These are phyloP conservation scores for Zarea fungicola DNA, from an alignment of 2,329 filamentous ascomycete genomes.

Conservation along the genomic window DNA sequence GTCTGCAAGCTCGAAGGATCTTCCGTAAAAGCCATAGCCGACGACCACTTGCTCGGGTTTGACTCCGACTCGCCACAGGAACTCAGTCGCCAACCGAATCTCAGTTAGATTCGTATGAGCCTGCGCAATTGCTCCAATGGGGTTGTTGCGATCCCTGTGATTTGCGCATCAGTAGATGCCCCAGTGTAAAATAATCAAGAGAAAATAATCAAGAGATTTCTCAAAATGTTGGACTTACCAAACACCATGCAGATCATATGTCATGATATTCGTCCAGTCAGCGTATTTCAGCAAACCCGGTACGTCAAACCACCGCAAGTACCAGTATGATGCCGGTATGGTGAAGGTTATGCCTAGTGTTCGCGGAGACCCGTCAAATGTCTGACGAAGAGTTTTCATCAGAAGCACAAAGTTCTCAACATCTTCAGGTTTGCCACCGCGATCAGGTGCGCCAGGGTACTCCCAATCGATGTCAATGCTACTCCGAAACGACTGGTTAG, in stretches of 20 bases:
- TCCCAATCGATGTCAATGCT: constrained; percentile 20
- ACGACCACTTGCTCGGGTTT: constrained; percentile 34
- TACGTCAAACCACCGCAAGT: constrained; percentile 25
- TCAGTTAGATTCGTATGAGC: constrained; percentile 44
- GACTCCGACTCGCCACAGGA: constrained; percentile 41
- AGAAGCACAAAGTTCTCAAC: constrained; percentile 20
- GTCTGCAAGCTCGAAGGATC: constrained; percentile 18
- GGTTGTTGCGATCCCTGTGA: constrained; percentile 25
- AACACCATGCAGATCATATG: constrained; percentile 38
- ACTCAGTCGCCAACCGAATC: constrained; percentile 34
- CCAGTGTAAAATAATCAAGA: neutral
- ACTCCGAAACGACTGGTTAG: constrained; percentile 16
- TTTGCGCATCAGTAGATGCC: neutral
- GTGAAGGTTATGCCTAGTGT: constrained; percentile 21
- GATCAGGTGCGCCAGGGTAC: constrained; percentile 17
- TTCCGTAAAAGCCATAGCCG: constrained; percentile 39
- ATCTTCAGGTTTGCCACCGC: constrained; percentile 20
- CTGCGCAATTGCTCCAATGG: constrained; percentile 27
- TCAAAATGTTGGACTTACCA: constrained; percentile 27
- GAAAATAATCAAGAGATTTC: no score
- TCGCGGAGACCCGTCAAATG: constrained; percentile 7
- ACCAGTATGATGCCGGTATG: constrained; percentile 24
- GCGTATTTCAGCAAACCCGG: constrained; percentile 17
- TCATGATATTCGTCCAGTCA: constrained; percentile 38
- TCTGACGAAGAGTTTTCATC: constrained; percentile 17